Base-by-base conservation (phyloP, 176 grass and related monocot species). In the Ananas comosus region DNA sequence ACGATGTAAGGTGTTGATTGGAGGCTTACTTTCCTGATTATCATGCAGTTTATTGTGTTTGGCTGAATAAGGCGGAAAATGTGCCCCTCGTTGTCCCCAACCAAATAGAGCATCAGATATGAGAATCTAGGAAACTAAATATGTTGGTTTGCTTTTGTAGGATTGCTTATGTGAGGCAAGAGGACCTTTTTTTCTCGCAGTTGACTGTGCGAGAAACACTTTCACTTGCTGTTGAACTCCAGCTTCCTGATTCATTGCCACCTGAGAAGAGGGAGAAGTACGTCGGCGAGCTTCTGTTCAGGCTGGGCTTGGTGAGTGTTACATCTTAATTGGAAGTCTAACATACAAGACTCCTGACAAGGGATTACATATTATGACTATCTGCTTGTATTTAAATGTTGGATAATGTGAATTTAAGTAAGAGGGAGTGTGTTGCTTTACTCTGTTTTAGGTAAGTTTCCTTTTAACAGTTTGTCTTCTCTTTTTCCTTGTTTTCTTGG, bases 171-270 rank as follows among this genome's bases (percentile, higher is more conserved):
- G 82, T 97, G 66, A 88, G 94, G 68, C 89, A 97, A 72, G 94
- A 92, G 19, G 89, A 97, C 64, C 70, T 97, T 58, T 93, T 97
- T 76, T 97, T 97, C 69, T 90, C 89, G 0, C 92, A 97, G 71
- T 74, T 97, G 10, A 99, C 94, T 1, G 94, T 93, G 18, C 51
- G 78, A 18, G 94, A 99, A 72, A 90, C 89, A 0, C 84, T 99
- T 14, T 90, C 78, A 0, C 89, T 99, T 77, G 94, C 94, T 65
- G 82, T 89, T 75, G 86, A 99, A 67, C 85, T 99, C 29, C 94
- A 99, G 77, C 86, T 93, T 90, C 89, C 87, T 51, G 63, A 71
- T 56, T 80, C 52, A 0, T 81, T 87, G 69, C 65, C 82, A 66
- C 66, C 81, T 6, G 83, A 88, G 69, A 90, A 76, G 50, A 92